phyloP scores from a whole-genome alignment of 495 filamentous ascomycete species.

The Aspergillus sclerotioniger region DNA sequence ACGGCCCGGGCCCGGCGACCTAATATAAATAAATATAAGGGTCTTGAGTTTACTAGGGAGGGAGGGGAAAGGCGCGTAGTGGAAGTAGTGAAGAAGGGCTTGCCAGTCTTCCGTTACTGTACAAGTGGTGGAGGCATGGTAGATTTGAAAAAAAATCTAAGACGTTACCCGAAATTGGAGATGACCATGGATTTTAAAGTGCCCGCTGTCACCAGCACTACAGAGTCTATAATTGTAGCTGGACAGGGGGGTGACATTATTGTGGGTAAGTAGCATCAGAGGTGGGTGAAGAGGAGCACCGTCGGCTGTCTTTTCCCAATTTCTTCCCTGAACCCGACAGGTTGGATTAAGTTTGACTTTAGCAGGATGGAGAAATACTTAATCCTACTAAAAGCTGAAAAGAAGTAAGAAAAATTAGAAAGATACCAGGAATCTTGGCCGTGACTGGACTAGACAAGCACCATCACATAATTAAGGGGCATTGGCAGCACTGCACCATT shows the following conservation, averaged over 20 bases:
- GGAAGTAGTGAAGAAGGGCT: background rate
- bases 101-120: background rate
- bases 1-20: background rate
- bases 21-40: conserved; percentile 3
- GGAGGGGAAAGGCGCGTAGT: conserved; percentile 2
- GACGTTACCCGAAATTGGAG: background rate
- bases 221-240: background rate
- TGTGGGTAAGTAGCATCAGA: conserved; percentile 16
- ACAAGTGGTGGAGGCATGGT: background rate
- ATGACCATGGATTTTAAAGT: background rate
- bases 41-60: background rate
- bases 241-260: conserved; percentile 12
- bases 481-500: background rate
- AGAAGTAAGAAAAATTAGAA: conserved; percentile 5
- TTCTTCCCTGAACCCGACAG: conserved; percentile 36
- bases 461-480: background rate
- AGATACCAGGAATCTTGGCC: too few relatives aligned
- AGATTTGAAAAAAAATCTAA: background rate
- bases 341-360: conserved; percentile 47
- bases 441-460: too few relatives aligned
- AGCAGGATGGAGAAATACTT: conserved; percentile 37
- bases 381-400: conserved; percentile 6
- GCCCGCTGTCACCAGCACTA: background rate
- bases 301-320: conserved; percentile 18
- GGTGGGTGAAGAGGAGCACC: conserved; percentile 3